Base-by-base conservation (phyloP, 2,329 filamentous ascomycete genomes). In the Cladosporium sp. region DNA sequence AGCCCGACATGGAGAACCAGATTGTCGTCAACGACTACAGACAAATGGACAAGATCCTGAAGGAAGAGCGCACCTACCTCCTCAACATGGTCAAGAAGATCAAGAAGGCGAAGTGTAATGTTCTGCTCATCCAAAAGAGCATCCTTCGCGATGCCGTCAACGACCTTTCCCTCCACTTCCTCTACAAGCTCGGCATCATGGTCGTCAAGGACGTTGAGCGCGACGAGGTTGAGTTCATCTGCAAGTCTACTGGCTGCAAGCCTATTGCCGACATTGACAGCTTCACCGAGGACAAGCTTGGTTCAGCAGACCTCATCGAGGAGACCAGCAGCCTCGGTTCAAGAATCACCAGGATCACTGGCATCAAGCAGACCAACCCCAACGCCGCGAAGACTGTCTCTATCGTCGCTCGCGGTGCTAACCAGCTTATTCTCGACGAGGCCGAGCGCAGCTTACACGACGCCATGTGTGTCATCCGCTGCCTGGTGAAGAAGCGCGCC, bases 1-100 rank as follows among this genome's bases (percentile, higher is more conserved):
- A 98, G 75, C 93, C 93, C 60, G 93, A 98, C 83, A 98, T 98
- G 93, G 93, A 98, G 77, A 98, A 98, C 75, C 93, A 94, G 66
- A 97, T 98, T 57, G 85, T 95, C 27, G 93, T 98, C 65, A 98
- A 98, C 72, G 93, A 98, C 76, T 98, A 98, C 79, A 83, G 93
- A 66, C 93, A 98, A 71, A 98, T 98, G 93, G 93, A 98, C 78
- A 98, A 97, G 80, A 98, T 98, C 59, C 82, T 98, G 62, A 98
- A 98, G 76, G 93, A 98, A 75, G 93, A 98, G 77, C 88, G 93
- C 60, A 88, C 93, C 61, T 98, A 98, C 73, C 82, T 98, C 57
- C 81, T 98, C 52, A 97, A 97, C 78, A 88, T 98, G 83, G 91
- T 94, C 67, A 97, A 98, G 82, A 98, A 97, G 80, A 98, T 98